Percentiles rank a stretch among this genome's conserved stretches.
phyloP scores from a whole-genome alignment of 225 moss, liverwort and hornwort genomes.

The Lunularia cruciata region DNA sequence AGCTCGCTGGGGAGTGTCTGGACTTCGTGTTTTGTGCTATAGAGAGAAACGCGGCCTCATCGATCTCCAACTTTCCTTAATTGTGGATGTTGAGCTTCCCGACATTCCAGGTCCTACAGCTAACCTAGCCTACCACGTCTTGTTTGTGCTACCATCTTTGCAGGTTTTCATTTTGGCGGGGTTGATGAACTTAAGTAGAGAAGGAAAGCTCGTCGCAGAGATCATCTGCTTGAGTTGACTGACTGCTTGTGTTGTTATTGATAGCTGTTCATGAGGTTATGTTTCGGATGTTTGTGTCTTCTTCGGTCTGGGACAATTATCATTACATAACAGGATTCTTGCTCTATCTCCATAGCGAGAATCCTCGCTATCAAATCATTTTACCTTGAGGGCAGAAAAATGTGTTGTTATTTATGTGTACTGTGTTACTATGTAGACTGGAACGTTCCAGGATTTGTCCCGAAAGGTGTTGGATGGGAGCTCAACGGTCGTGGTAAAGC shows the following conservation, averaged over 20 bases:
- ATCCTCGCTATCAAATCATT: too few species aligned
- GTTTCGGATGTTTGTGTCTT: background rate
- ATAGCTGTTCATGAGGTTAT: background rate
- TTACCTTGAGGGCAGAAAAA: too few species aligned
- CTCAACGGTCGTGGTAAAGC: conserved; percentile 58
- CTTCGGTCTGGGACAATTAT: too few species aligned
- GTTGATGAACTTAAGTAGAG: too few species aligned
- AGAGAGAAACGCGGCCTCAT: conserved; percentile 81
- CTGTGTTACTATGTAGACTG: conserved; percentile 51
- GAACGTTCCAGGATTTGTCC: conserved; percentile 44
- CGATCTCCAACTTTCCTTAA: conserved; percentile 73
- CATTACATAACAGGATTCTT: too few species aligned
- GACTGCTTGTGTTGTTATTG: too few species aligned
- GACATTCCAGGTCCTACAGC: conserved; percentile 66
- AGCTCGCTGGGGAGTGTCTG: conserved; percentile 69
- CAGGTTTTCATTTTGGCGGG: too few species aligned
- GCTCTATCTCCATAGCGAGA: too few species aligned
- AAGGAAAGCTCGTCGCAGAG: too few species aligned
- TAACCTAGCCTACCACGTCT: background rate
- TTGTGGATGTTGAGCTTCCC: conserved; percentile 70
- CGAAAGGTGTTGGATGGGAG: conserved; percentile 87
- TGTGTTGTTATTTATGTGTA: background rate
- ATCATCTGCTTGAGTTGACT: too few species aligned
- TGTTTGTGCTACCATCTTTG: too few species aligned
- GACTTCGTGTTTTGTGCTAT: conserved; percentile 79